These are phyloP conservation scores for Nothophoma quercina DNA, from an alignment of 2,329 filamentous ascomycete species.

Conservation along the genomic window DNA sequence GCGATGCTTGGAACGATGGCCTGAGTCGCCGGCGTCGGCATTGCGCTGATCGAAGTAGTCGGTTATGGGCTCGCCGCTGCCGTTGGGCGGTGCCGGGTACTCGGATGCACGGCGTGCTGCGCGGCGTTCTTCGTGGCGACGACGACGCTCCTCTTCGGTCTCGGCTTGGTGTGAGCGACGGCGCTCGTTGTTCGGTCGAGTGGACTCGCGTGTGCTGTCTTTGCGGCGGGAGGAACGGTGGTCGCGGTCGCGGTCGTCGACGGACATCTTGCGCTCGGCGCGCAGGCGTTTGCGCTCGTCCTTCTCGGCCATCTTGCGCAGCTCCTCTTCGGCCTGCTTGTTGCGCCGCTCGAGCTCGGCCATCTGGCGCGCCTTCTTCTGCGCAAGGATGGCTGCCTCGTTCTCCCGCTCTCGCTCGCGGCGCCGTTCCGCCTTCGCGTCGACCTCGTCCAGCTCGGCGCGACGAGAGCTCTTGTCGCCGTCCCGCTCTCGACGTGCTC, in stretches of 20 bases:
- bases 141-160: conserved; percentile 48
- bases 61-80: conserved; percentile 45
- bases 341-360: conserved; percentile 50
- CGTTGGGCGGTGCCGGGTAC: conserved; percentile 27
- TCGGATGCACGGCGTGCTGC: conserved; percentile 49
- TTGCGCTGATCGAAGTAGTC: conserved; percentile 58
- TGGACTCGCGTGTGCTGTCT: conserved; percentile 40
- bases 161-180: conserved; percentile 48
- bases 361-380: conserved; percentile 48
- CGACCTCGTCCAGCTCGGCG: conserved; percentile 45
- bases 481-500: conserved; percentile 37
- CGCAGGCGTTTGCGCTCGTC: conserved; percentile 43
- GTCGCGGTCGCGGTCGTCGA: conserved; percentile 43
- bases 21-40: conserved; percentile 16
- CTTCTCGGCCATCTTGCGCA: conserved; percentile 51
- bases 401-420: conserved; percentile 49
- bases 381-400: conserved; percentile 42
- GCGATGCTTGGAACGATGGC: conserved; percentile 31
- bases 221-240: conserved; percentile 47
- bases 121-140: conserved; percentile 55
- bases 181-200: conserved; percentile 44
- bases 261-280: conserved; percentile 40
- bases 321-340: conserved; percentile 48
- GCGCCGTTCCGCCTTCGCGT: conserved; percentile 47
- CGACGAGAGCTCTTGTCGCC: conserved; percentile 48